These are phyloP conservation scores for Barnettozyma populi DNA, from an alignment of 805 yeast genomes.

Conservation along the genomic window DNA sequence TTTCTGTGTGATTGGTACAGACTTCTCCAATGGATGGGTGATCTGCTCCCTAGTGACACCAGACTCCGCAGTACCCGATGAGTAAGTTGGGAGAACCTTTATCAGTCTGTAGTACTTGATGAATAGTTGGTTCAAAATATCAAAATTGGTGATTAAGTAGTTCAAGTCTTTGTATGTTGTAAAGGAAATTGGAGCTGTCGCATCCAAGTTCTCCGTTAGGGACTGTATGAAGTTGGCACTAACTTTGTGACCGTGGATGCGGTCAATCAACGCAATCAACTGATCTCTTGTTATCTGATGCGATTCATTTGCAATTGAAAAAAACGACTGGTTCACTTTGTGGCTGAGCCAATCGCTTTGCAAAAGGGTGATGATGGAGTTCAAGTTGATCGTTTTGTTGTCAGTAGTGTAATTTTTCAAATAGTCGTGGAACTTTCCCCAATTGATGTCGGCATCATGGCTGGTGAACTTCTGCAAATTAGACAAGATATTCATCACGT, in stretches of 20 bases:
- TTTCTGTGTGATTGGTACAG: constrained; percentile 30
- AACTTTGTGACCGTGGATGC: constrained; percentile 34
- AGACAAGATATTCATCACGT: constrained; percentile 29
- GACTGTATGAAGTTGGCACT: constrained; percentile 32
- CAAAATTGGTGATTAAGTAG: constrained; percentile 35
- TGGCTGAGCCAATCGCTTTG: constrained; percentile 36
- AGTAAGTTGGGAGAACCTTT: constrained; percentile 9
- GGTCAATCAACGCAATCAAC: constrained; percentile 27
- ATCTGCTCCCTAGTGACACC: constrained; percentile 11
- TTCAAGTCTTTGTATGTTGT: constrained; percentile 34
- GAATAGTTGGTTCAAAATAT: constrained; percentile 33
- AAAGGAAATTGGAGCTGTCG: constrained; percentile 29
- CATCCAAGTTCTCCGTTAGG: constrained; percentile 24
- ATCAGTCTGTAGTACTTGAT: constrained; percentile 27
- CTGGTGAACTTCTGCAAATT: constrained; percentile 29
- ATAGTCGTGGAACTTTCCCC: constrained; percentile 26
- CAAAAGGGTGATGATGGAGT: constrained; percentile 35
- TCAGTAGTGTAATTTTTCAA: constrained; percentile 17
- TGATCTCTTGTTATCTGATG: constrained; percentile 32
- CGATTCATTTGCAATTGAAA: constrained; percentile 26
- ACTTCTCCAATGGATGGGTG: constrained; percentile 19
- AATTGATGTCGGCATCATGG: constrained; percentile 30
- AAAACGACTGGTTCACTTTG: constrained; percentile 29
- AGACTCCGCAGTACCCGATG: constrained; percentile 2
- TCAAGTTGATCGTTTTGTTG: constrained; percentile 30